Base-by-base conservation (phyloP, 345 rosid genomes). In the Fremontodendron californicum region DNA sequence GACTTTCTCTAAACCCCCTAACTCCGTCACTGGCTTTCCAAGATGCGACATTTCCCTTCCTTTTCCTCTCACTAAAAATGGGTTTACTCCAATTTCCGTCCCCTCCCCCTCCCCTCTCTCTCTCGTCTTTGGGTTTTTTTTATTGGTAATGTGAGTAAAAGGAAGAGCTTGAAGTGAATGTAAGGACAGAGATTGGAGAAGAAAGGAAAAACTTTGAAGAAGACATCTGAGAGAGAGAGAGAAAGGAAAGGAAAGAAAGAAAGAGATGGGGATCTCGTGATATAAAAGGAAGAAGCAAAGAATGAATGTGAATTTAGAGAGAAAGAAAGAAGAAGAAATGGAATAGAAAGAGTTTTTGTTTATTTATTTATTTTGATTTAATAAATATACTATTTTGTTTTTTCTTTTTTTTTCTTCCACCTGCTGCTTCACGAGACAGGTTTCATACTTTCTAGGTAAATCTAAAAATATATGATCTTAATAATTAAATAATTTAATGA, bases 251-350 rank as follows among this genome's bases (percentile, higher is more conserved):
- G 78, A 84, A 78, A 80, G 60, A 78, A 7, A 78, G 42, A 62
- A 27, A 67, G 71, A 71, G 89, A 79, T 78, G 85, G 89, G 86
- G 91, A 87, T 89, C 94, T 92, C 91, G 93, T 90, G 96, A 88
- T 79, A 39, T 79, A 77, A 86, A 83, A 87, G 87, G 86, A 78
- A 71, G 84, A 86, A 88, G 89, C 89, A 90, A 87, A 84, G 90
- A 88, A 88, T 85, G 88, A 87, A 89, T 86, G 89, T 73, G 90
- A 79, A 37, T 23, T 72, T 33, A 73, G 37, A 71, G 75, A 78
- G 86, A 77, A 71, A 80, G 83, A 75, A 64, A 74, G 76, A 55
- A 33, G 31, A 51, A 55, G 35, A 12, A 19, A 4, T 6, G 45
- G 45, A 35, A 21, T 8, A 6, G 27, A 42, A 74, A 69, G 71